Percentiles rank a stretch among this genome's conserved stretches.
Conservation (phyloP, 208 protist genomes). For the Trypanosoma boissoni region DNA sequence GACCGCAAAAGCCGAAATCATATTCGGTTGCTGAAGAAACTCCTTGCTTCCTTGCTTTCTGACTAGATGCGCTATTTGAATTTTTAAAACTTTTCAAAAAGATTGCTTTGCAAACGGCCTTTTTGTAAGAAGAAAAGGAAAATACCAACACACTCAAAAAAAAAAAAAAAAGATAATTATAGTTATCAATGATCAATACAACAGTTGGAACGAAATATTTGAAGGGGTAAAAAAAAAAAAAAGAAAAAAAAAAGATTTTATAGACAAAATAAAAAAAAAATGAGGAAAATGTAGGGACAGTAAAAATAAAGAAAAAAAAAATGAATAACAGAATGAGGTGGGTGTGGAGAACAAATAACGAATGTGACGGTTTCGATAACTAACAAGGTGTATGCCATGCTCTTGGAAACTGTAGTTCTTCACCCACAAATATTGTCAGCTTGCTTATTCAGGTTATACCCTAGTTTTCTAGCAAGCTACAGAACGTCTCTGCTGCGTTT, state of each 20-base stretch:
- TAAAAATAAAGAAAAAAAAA: slow-evolving; percentile 3
- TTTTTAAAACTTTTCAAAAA: background rate
- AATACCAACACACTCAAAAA: too few species aligned
- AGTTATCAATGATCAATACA: slow-evolving; percentile 3
- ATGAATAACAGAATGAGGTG: background rate
- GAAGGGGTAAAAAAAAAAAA: slow-evolving; percentile 15
- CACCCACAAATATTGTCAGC: too few species aligned
- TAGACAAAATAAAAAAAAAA: slow-evolving; percentile 12
- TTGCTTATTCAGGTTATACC: too few species aligned
- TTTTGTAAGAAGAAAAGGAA: background rate
- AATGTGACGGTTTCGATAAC: background rate
- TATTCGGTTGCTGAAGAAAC: slow-evolving; percentile 57
- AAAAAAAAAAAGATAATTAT: slow-evolving; percentile 8
- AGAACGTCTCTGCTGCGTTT: too few species aligned
- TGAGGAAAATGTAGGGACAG: background rate
- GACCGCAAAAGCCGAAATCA: slow-evolving; percentile 78
- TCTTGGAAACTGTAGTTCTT: too few species aligned
- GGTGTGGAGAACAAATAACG: background rate
- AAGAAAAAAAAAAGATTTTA: background rate
- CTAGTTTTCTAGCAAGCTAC: too few species aligned
- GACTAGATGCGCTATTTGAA: slow-evolving; percentile 17
- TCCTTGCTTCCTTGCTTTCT: slow-evolving; percentile 48
- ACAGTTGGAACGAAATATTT: background rate
- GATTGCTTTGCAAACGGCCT: background rate
- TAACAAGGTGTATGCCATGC: too few species aligned